Evolutionary conservation across 192 early-diverging fungal genomes (phyloP).

Genomic region (Spizellomyces punctatus): DNA sequence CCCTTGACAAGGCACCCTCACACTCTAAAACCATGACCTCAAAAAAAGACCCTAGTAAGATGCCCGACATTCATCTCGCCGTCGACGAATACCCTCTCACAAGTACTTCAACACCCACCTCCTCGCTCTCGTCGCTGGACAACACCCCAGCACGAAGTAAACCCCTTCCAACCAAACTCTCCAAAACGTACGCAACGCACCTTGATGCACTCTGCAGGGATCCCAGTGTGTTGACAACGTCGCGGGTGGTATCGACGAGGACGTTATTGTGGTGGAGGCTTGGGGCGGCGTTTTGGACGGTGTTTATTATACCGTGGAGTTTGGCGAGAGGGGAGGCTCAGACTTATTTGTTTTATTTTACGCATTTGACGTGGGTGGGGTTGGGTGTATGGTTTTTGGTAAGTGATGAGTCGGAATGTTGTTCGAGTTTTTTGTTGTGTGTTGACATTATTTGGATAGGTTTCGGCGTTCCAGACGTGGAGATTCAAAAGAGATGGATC

Average conservation of each 20-base stretch:
- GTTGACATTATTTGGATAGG: too few relatives aligned
- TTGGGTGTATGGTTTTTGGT: slow-evolving; percentile 21
- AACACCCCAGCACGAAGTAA: too few relatives aligned
- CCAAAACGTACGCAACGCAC: not conserved
- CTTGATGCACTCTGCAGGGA: slow-evolving; percentile 11
- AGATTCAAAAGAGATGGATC: slow-evolving; percentile 13
- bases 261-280: slow-evolving; percentile 8
- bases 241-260: slow-evolving; percentile 1
- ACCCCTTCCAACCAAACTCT: too few relatives aligned
- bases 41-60: too few relatives aligned
- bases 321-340: not conserved
- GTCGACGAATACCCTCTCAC: too few relatives aligned
- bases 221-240: slow-evolving; percentile 16
- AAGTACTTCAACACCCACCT: too few relatives aligned
- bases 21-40: too few relatives aligned
- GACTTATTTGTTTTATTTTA: slow-evolving; percentile 28
- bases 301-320: slow-evolving; percentile 18
- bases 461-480: slow-evolving; percentile 14
- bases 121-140: too few relatives aligned
- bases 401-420: too few relatives aligned
- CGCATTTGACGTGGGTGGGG: slow-evolving; percentile 28
- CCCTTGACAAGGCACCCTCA: too few relatives aligned
- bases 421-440: not conserved
- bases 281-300: slow-evolving; percentile 1
- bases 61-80: too few relatives aligned